phyloP scores from a whole-genome alignment of 2,329 filamentous ascomycete genomes.

The Sporothrix luriei region DNA sequence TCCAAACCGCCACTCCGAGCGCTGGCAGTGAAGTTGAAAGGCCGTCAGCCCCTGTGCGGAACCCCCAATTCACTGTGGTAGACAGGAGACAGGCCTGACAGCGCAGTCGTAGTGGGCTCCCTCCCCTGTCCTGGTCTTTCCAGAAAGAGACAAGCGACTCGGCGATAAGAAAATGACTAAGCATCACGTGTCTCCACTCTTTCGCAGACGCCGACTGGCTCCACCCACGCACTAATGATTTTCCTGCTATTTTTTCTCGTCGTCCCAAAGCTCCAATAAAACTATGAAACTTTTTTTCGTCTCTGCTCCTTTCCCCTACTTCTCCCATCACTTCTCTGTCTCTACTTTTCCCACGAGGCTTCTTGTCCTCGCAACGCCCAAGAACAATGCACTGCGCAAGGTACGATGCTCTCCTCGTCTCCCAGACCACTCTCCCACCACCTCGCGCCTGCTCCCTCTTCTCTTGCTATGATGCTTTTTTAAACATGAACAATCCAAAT shows the following conservation, averaged over 20 bases:
- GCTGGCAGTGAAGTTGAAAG: background rate
- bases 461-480: constrained; percentile 50
- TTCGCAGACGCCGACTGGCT: background rate
- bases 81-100: background rate
- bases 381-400: constrained; percentile 36
- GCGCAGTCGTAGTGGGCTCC: constrained; percentile 25
- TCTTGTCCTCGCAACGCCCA: background rate
- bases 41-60: constrained; percentile 1
- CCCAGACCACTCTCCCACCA: background rate
- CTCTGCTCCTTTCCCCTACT: constrained; percentile 30
- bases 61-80: background rate
- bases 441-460: constrained; percentile 30
- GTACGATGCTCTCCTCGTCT: constrained; percentile 36
- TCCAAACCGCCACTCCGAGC: background rate
- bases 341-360: background rate
- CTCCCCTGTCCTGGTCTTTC: constrained; percentile 2
- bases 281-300: constrained; percentile 28
- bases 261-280: constrained; percentile 28
- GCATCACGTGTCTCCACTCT: background rate
- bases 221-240: constrained; percentile 32
- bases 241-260: constrained; percentile 25
- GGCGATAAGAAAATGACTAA: constrained; percentile 19
- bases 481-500: constrained; percentile 63
- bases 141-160: background rate
- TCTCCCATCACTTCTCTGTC: constrained; percentile 16